Percentiles rank a stretch among this genome's conserved stretches.
These are phyloP conservation scores for Lentinula lateritia DNA, from an alignment of 768 basidiomycete species.

Conservation along the genomic window DNA sequence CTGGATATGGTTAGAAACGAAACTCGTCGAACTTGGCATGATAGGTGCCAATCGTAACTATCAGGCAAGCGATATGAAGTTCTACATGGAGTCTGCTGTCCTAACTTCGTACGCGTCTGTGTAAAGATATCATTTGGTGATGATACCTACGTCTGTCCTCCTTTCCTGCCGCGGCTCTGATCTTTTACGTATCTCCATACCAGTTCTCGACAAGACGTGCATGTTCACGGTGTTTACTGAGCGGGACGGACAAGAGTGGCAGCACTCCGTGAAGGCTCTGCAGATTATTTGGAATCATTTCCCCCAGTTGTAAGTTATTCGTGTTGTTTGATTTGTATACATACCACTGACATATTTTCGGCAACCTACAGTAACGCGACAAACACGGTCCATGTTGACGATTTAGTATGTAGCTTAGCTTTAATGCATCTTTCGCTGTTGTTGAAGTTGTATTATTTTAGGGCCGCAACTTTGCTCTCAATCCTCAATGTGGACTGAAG, in stretches of 20 bases:
- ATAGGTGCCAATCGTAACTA: slow-evolving; percentile 66
- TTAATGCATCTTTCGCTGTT: not conserved
- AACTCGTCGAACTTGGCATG: slow-evolving; percentile 83
- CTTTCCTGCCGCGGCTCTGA: not conserved
- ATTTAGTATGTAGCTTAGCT: slow-evolving; percentile 45
- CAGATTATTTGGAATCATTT: slow-evolving; percentile 88
- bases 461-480: slow-evolving; percentile 85
- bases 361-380: slow-evolving; percentile 39
- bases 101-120: not conserved
- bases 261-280: slow-evolving; percentile 76
- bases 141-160: not conserved
- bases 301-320: slow-evolving; percentile 60
- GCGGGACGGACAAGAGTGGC: slow-evolving; percentile 66
- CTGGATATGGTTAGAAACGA: slow-evolving; percentile 88
- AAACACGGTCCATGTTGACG: slow-evolving; percentile 87
- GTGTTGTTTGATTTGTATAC: not conserved
- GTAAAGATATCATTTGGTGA: slow-evolving; percentile 7
- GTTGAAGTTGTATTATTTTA: slow-evolving; percentile 16
- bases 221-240: slow-evolving; percentile 88
- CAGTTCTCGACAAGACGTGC: slow-evolving; percentile 78
- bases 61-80: slow-evolving; percentile 39
- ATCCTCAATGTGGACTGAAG: slow-evolving; percentile 79
- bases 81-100: not conserved
- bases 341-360: not conserved
- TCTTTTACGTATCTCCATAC: not conserved